phyloP scores from a whole-genome alignment of 192 early-diverging fungal species.

The Podochytrium sp. region DNA sequence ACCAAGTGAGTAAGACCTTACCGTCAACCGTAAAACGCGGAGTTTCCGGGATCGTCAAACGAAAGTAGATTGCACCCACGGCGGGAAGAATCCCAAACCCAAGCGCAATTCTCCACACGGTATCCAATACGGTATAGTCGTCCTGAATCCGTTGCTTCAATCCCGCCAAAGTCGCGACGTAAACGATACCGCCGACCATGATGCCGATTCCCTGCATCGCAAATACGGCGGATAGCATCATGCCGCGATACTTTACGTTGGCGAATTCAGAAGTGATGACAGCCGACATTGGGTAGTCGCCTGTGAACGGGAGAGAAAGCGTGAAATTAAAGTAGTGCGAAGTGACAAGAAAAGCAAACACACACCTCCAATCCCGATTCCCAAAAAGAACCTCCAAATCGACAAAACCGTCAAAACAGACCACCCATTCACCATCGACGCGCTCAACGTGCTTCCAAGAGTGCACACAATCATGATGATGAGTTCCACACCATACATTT shows the following conservation, averaged over 20 bases:
- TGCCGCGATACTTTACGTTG: constrained; percentile 77
- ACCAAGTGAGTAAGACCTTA: no score
- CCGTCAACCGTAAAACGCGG: constrained; percentile 79
- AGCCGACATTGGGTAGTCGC: constrained; percentile 95
- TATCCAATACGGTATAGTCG: constrained; percentile 70
- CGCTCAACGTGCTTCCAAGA: constrained; percentile 76
- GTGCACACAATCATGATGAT: constrained; percentile 90
- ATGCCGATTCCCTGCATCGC: constrained; percentile 94
- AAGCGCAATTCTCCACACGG: constrained; percentile 90
- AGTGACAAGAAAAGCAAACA: no score
- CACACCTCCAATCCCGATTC: constrained; percentile 93
- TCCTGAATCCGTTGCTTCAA: constrained; percentile 70
- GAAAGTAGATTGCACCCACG: constrained; percentile 85
- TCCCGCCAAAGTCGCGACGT: constrained; percentile 70
- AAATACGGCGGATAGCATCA: constrained; percentile 87
- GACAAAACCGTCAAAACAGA: constrained; percentile 72
- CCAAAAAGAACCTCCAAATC: constrained; percentile 91
- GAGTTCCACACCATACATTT: constrained; percentile 86
- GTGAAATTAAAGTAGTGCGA: no score
- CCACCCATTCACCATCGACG: constrained; percentile 68
- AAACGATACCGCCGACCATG: constrained; percentile 77
- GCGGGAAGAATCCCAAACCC: constrained; percentile 86
- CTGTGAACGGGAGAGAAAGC: no score
- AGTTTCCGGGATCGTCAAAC: constrained; percentile 87
- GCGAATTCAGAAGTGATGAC: constrained; percentile 94